phyloP scores from a whole-genome alignment of 331 rosid species.

The Ulmus americana region DNA sequence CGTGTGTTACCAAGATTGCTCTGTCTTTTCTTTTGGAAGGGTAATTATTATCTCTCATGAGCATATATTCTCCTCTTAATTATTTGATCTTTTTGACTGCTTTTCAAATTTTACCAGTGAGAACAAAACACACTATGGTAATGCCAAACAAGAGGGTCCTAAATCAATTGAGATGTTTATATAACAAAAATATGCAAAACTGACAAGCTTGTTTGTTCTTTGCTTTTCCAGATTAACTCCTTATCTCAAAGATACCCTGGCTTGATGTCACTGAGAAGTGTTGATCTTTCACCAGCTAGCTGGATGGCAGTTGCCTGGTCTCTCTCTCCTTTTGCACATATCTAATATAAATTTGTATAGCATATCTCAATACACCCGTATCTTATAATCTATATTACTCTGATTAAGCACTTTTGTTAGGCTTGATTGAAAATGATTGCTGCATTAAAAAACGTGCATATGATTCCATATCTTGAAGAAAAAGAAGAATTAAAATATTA shows the following conservation, averaged over 20 bases:
- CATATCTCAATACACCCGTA: too few species aligned
- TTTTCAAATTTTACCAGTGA: slow-evolving; percentile 1
- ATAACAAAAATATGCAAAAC: slow-evolving; percentile 11
- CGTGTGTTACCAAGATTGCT: too few species aligned
- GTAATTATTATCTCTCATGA: slow-evolving; percentile 14
- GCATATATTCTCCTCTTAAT: slow-evolving; percentile 44
- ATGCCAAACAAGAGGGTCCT: too few species aligned
- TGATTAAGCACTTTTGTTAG: too few species aligned
- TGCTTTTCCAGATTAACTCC: slow-evolving; percentile 47
- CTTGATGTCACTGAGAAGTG: slow-evolving; percentile 83
- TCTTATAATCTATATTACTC: too few species aligned
- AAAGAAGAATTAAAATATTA: neutral
- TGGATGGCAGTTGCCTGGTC: slow-evolving; percentile 99
- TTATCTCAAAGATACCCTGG: slow-evolving; percentile 85
- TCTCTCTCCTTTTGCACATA: slow-evolving; percentile 14
- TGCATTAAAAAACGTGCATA: neutral
- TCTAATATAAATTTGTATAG: too few species aligned
- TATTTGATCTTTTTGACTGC: slow-evolving; percentile 15
- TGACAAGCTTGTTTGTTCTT: neutral
- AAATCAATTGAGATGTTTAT: neutral
- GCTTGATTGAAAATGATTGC: neutral
- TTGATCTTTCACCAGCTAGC: slow-evolving; percentile 96
- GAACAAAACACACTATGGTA: neutral
- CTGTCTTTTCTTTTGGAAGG: neutral
- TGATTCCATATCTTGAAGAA: neutral